Evolutionary conservation across 768 basidiomycete species (phyloP).

Genomic region (Leccinum variicolor): DNA sequence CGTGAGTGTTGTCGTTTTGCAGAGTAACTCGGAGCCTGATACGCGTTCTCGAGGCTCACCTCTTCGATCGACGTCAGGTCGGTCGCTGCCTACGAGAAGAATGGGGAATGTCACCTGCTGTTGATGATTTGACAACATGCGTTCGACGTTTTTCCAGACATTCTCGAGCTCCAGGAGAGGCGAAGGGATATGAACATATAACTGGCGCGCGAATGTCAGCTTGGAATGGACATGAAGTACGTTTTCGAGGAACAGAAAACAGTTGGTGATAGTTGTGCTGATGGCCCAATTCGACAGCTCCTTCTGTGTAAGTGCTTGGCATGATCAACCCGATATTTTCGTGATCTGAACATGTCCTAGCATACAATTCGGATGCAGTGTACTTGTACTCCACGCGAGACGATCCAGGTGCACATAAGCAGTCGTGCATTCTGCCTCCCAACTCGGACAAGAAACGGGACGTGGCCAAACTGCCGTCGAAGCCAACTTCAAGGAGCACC

Average conservation of each 20-base stretch:
- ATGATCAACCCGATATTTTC: slow-evolving; percentile 2
- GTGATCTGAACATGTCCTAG: slow-evolving; percentile 34
- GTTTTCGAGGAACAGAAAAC: slow-evolving; percentile 3
- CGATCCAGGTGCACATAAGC: slow-evolving; percentile 38
- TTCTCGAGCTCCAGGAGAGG: slow-evolving; percentile 33
- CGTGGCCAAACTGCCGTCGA: neutral
- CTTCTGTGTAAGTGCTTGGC: slow-evolving; percentile 51
- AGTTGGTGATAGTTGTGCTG: slow-evolving; percentile 3
- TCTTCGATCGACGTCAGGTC: slow-evolving; percentile 79
- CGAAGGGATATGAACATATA: slow-evolving; percentile 53
- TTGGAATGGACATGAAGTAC: slow-evolving; percentile 73
- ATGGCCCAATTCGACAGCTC: slow-evolving; percentile 40
- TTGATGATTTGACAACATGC: slow-evolving; percentile 64
- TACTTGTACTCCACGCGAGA: slow-evolving; percentile 75
- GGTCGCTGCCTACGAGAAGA: slow-evolving; percentile 59
- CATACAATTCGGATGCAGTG: slow-evolving; percentile 69
- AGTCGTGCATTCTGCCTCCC: slow-evolving; percentile 26
- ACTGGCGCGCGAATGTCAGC: slow-evolving; percentile 73
- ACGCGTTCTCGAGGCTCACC: slow-evolving; percentile 22
- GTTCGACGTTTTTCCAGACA: slow-evolving; percentile 74
- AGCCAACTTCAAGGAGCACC: neutral
- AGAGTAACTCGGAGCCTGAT: neutral
- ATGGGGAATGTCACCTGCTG: slow-evolving; percentile 59
- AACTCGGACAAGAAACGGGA: slow-evolving; percentile 15
- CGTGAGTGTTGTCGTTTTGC: slow-evolving; percentile 41